These are phyloP conservation scores for Rhizophora mangle DNA, from an alignment of 345 rosid genomes.

Conservation along the genomic window DNA sequence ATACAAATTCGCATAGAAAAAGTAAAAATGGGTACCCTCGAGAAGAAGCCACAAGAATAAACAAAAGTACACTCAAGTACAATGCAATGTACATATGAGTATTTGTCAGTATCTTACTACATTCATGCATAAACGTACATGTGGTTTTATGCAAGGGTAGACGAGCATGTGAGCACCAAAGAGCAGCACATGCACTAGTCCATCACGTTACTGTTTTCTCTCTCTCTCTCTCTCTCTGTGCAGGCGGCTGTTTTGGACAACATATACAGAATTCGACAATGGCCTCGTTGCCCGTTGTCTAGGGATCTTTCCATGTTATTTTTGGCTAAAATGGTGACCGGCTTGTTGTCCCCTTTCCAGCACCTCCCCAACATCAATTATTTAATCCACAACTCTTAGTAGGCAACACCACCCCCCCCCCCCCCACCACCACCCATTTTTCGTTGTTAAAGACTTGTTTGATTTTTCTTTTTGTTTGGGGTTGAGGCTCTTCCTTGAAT, in stretches of 20 bases:
- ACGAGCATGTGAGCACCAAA: slow-evolving; percentile 28
- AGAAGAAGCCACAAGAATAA: not conserved
- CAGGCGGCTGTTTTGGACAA: slow-evolving; percentile 21
- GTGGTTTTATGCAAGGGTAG: slow-evolving; percentile 6
- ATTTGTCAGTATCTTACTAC: slow-evolving; percentile 1
- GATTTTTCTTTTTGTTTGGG: too few relatives aligned
- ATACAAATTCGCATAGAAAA: too few relatives aligned
- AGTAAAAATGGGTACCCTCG: too few relatives aligned
- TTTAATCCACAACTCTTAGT: not conserved
- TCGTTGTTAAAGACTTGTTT: too few relatives aligned
- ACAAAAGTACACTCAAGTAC: slow-evolving; percentile 10
- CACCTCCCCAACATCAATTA: not conserved
- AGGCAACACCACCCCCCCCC: not conserved
- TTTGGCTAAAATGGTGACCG: slow-evolving; percentile 1
- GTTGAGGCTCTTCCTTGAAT: too few relatives aligned
- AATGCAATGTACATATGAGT: not conserved
- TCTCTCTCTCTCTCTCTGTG: not conserved
- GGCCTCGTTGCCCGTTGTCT: slow-evolving; percentile 25
- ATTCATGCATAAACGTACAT: slow-evolving; percentile 17
- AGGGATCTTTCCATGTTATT: slow-evolving; percentile 43
- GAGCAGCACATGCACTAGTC: slow-evolving; percentile 30
- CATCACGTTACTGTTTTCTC: slow-evolving; percentile 27
- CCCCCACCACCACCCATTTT: too few relatives aligned
- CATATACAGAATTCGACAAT: slow-evolving; percentile 11
- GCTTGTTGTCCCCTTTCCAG: slow-evolving; percentile 14